Base-by-base conservation (phyloP, 345 rosid genomes). In the Odontarrhena argentea region DNA sequence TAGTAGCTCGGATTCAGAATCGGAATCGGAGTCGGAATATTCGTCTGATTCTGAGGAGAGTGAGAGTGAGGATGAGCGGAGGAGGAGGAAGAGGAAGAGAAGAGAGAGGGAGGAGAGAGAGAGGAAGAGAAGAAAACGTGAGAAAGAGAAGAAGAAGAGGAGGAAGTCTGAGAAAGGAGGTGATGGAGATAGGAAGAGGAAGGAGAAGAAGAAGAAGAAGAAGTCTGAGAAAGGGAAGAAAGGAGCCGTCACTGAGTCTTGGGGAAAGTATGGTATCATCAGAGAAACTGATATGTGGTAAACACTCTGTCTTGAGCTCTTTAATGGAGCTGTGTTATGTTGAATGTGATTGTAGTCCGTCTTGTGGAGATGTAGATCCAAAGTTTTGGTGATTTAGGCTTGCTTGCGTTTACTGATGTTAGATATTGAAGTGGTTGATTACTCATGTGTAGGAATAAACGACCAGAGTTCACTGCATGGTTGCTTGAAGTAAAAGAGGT, bases 391-490 rank as follows among this genome's bases (percentile, higher is more conserved):
- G 42, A 32, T 55, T 47, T 3, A 18, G 22, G 22, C 22, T 18
- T 28, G 8, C 40, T 41, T 52, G 49, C 1, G 1, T 9, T 9
- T 65, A 8, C 26, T 38, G 43, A 25, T 13, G 7, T 12, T 48
- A 41, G 37, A 56, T 30, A 48, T 49, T 56, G 66, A 57, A 35
- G 48, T 32, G 18, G 38, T 49, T 56, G 38, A 24, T 44, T 53
- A 12, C 68, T 59, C 22, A 18, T 4, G 28, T 80, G 74, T 68
- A 94, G 98, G 98, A 93, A 67, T 64, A 93, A 88, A 77, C 88
- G 98, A 51, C 98, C 98, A 11, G 98, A 93, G 80, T 93, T 90
- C 81, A 90, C 96, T 55, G 99, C 99, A 62, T 93, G 99, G 97
- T 74, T 93, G 70, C 82, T 83, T 45, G 99, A 93, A 84, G 89